Base-by-base conservation (phyloP, 2,329 filamentous ascomycete genomes). In the Penicillium hesseltinei region DNA sequence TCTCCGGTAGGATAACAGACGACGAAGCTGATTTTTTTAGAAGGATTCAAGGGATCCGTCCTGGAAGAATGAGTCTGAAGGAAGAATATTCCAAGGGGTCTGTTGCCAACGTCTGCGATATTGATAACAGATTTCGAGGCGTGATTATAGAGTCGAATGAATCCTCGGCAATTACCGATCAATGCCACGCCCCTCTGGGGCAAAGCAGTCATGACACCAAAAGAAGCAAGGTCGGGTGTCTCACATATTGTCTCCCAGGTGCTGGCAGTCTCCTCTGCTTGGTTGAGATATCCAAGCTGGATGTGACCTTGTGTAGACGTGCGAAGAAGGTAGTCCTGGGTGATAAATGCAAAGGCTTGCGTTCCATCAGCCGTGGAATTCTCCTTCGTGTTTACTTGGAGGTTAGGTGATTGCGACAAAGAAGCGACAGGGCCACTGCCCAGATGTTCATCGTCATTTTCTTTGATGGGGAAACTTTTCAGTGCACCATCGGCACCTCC, bases 401-500 rank as follows among this genome's bases (percentile, higher is more conserved):
- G 47, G 7, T 10, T n/a, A 31, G 29, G 15, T 15, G 36, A 29
- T 45, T 35, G 27, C 27, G 45, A 42, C 2, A 40, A 21, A 27
- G 42, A 33, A 43, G 25, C 11, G 35, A 0, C 21, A 19, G 27
- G 13, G 21, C 21, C 19, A 35, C 33, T 51, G 8, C 19, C 38
- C n/a, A 43, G 33, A 7, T 38, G 15, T 9, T 51, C 31, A 29
- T 56, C 19, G 25, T 36, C 47, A 29, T 42, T 46, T 45, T 66
- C 60, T 25, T 62, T 58, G 17, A 69, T 57, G 33, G 61, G 61
- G 36, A 73, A 74, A 4, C 64, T 69, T 44, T 75, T 73, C 39
- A 89, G 77, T 33, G 81, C 81, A 17, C 92, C 88, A 74, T 99
- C 94, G 11, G 90, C 88, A n/a, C 91, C 94, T 13, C 94, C 94